Percentiles rank a stretch among this genome's conserved stretches.
These are phyloP conservation scores for Cladosporium sp. DNA, from an alignment of 2,329 filamentous ascomycete genomes.

Conservation along the genomic window DNA sequence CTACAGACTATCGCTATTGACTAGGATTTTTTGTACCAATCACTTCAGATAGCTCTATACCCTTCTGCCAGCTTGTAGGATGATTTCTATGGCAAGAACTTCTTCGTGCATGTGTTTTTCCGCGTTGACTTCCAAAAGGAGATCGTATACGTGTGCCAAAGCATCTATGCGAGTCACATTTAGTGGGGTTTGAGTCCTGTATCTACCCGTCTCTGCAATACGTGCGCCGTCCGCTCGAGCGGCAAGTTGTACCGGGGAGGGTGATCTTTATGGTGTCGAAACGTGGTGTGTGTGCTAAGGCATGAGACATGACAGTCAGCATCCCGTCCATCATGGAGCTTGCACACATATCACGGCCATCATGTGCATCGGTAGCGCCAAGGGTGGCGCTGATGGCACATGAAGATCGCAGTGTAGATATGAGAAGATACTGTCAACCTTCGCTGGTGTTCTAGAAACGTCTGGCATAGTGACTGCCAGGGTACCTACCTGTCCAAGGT, in stretches of 20 bases:
- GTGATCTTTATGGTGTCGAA: background rate
- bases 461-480: background rate
- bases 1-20: background rate
- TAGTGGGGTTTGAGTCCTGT: background rate
- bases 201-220: background rate
- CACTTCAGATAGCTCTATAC: no score
- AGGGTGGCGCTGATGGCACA: background rate
- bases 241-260: background rate
- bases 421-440: background rate
- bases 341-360: background rate
- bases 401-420: background rate
- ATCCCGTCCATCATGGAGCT: background rate
- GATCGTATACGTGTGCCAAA: background rate
- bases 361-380: background rate
- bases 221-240: background rate
- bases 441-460: background rate
- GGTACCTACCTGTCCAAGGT: conserved; percentile 6
- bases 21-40: no score
- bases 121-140: background rate
- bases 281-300: background rate
- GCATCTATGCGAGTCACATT: background rate
- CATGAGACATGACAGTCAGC: background rate
- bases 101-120: no score
- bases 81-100: no score
- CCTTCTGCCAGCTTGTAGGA: no score